phyloP scores from a whole-genome alignment of 1,139 yeast species.

The Nakaseomyces sp. region DNA sequence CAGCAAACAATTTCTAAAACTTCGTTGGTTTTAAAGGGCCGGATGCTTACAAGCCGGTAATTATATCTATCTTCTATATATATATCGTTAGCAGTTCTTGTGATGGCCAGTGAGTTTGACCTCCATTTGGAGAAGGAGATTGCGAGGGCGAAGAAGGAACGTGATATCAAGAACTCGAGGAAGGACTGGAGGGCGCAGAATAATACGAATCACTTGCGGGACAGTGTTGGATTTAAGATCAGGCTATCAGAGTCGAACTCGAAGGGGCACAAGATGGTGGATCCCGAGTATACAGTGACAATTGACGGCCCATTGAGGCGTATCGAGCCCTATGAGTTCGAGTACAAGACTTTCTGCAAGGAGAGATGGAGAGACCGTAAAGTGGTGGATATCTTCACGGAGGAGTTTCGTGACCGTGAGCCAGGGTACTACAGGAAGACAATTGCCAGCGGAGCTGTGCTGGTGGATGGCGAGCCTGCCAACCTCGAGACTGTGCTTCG shows the following conservation, averaged over 20 bases:
- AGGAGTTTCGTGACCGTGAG: slow-evolving; percentile 78
- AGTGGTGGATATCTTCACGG: slow-evolving; percentile 66
- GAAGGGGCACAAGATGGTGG: slow-evolving; percentile 33
- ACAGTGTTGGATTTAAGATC: slow-evolving; percentile 27
- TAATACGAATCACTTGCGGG: slow-evolving; percentile 32
- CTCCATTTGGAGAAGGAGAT: slow-evolving; percentile 1
- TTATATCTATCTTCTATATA: too few species aligned
- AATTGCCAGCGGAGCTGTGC: slow-evolving; percentile 64
- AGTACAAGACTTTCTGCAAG: slow-evolving; percentile 86
- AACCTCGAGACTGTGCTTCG: slow-evolving; percentile 54
- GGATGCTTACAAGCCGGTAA: too few species aligned
- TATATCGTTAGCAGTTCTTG: too few species aligned
- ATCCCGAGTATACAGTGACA: slow-evolving; percentile 29
- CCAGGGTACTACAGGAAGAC: slow-evolving; percentile 60
- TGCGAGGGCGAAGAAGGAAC: neutral
- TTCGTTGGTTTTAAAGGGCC: too few species aligned
- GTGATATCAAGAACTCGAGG: slow-evolving; percentile 47
- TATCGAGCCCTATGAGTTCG: slow-evolving; percentile 79
- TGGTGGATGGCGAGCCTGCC: slow-evolving; percentile 59
- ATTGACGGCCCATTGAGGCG: slow-evolving; percentile 58
- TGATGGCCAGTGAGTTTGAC: slow-evolving; percentile 3
- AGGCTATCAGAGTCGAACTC: slow-evolving; percentile 24
- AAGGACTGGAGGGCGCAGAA: slow-evolving; percentile 22
- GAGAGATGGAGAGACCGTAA: slow-evolving; percentile 81
- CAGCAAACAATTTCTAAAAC: too few species aligned